Evolutionary conservation across 768 basidiomycete species (phyloP).

Genomic region (Cyclocybe aegerita): DNA sequence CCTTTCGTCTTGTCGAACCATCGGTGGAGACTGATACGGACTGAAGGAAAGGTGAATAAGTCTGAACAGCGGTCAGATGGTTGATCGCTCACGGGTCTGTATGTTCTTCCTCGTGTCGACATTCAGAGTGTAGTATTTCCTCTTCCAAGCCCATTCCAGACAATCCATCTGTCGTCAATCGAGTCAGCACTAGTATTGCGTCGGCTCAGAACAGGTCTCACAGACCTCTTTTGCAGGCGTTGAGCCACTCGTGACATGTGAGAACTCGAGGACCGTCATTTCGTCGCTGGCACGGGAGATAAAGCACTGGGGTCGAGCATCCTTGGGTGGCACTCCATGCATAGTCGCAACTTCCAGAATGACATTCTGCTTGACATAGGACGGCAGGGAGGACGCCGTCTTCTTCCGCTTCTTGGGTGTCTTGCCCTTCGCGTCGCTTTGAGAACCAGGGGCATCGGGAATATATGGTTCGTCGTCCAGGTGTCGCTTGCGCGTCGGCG

Average conservation of each 20-base stretch:
- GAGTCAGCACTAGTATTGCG: neutral
- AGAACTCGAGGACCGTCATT: conserved; percentile 1
- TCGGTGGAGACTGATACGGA: neutral
- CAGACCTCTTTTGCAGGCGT: neutral
- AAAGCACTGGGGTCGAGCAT: neutral
- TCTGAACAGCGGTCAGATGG: neutral
- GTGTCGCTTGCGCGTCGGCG: neutral
- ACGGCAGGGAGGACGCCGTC: neutral
- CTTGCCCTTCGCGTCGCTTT: neutral
- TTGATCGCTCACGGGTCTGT: neutral
- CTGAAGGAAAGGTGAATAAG: neutral
- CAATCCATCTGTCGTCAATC: neutral
- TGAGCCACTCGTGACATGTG: conserved; percentile 1
- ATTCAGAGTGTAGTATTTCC: neutral
- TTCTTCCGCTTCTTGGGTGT: neutral
- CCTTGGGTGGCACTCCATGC: neutral
- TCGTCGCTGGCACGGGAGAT: neutral
- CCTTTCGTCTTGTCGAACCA: conserved; percentile 1
- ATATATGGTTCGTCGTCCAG: neutral
- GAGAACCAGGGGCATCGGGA: neutral
- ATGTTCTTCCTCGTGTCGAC: conserved; percentile 1
- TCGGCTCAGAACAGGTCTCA: neutral
- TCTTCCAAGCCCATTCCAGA: neutral
- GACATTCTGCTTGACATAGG: neutral
- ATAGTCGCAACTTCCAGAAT: neutral